phyloP scores from a whole-genome alignment of 2,329 filamentous ascomycete genomes.

The Monascus ruber region DNA sequence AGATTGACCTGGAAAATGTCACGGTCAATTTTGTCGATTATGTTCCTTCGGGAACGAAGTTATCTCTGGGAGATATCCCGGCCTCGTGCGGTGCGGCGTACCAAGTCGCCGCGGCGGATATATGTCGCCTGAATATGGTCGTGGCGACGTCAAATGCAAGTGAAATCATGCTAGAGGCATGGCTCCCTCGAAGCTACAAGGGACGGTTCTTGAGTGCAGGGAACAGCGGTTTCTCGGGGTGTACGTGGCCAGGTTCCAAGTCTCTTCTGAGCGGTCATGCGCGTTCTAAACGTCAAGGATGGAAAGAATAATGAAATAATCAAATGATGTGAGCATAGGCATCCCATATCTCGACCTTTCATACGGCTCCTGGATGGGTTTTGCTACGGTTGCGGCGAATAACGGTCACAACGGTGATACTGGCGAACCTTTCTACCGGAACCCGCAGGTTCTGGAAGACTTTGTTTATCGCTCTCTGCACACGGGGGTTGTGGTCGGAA shows the following conservation, averaged over 20 bases:
- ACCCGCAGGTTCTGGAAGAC: constrained; percentile 36
- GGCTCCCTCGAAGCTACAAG: constrained; percentile 37
- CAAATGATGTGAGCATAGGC: constrained; percentile 15
- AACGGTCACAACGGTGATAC: constrained; percentile 40
- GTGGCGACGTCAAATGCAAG: constrained; percentile 33
- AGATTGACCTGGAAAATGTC: constrained; percentile 18
- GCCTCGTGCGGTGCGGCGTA: constrained; percentile 21
- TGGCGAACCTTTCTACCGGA: constrained; percentile 37
- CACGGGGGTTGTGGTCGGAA: constrained; percentile 29
- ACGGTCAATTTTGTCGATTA: constrained; percentile 22
- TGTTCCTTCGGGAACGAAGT: constrained; percentile 25
- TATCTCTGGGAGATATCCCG: constrained; percentile 27
- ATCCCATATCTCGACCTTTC: constrained; percentile 35
- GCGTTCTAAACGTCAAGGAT: too few relatives aligned
- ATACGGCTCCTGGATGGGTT: constrained; percentile 33
- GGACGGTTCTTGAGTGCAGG: constrained; percentile 38
- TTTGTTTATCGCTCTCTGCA: constrained; percentile 38
- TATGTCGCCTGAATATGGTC: constrained; percentile 34
- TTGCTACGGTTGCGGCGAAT: constrained; percentile 38
- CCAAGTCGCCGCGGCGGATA: constrained; percentile 24
- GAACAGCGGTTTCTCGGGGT: constrained; percentile 39
- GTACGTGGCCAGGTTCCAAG: constrained; percentile 16
- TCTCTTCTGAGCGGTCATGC: too few relatives aligned
- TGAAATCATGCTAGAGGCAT: constrained; percentile 37
- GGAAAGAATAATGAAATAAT: too few relatives aligned